These are phyloP conservation scores for Nitzschia sp. DNA, from an alignment of 108 stramenopile species.

Conservation along the genomic window DNA sequence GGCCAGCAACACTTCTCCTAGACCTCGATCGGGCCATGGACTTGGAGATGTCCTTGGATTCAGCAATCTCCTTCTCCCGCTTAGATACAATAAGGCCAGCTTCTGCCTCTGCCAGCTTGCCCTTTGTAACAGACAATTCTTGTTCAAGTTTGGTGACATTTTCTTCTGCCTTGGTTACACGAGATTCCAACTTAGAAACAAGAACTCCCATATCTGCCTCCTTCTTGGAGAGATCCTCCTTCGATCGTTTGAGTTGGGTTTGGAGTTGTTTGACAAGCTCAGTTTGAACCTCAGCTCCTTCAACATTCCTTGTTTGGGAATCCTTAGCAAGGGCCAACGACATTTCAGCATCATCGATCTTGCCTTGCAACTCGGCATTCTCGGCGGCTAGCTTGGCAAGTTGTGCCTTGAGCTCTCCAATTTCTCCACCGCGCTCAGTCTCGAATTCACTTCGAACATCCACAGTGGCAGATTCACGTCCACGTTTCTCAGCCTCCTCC, in stretches of 20 bases:
- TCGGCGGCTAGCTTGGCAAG: slow-evolving; percentile 49
- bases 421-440: slow-evolving; percentile 46
- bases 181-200: slow-evolving; percentile 38
- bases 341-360: slow-evolving; percentile 64
- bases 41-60: slow-evolving; percentile 29
- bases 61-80: slow-evolving; percentile 44
- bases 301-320: slow-evolving; percentile 31
- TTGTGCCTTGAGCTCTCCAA: slow-evolving; percentile 39
- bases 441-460: slow-evolving; percentile 45
- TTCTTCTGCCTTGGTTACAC: slow-evolving; percentile 49
- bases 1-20: slow-evolving; percentile 5
- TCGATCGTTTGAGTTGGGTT: slow-evolving; percentile 55
- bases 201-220: slow-evolving; percentile 57
- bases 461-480: slow-evolving; percentile 27
- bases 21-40: slow-evolving; percentile 8
- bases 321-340: slow-evolving; percentile 43
- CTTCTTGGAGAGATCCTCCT: slow-evolving; percentile 62
- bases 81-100: slow-evolving; percentile 51
- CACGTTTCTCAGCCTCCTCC: slow-evolving; percentile 48
- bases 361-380: slow-evolving; percentile 56
- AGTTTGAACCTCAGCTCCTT: slow-evolving; percentile 44
- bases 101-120: slow-evolving; percentile 69
- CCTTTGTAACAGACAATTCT: slow-evolving; percentile 56
- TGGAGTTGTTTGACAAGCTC: slow-evolving; percentile 71
- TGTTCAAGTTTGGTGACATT: slow-evolving; percentile 50